A percentile compares a stretch with the other conserved stretches of the same genome.
Evolutionary conservation across 768 basidiomycete species (phyloP).

Genomic region (Kwoniella mangroviensis): DNA sequence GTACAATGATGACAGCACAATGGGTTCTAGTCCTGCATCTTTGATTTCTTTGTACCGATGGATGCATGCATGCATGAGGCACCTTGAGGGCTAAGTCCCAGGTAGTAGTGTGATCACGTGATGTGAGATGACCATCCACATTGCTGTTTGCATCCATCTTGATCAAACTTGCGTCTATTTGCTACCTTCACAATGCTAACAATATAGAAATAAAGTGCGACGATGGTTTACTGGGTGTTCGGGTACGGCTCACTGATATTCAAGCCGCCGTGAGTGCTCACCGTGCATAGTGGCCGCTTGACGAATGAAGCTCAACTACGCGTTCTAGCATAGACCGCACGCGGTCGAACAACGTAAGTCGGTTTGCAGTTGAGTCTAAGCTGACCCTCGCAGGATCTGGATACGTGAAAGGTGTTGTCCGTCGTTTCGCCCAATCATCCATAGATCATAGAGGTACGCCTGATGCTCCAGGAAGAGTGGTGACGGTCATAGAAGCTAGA

Average conservation of each 20-base stretch:
- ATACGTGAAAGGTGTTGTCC: slow-evolving; percentile 86
- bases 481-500: slow-evolving; percentile 83
- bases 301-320: neutral
- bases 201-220: neutral
- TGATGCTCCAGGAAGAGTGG: slow-evolving; percentile 84
- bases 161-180: too few species aligned
- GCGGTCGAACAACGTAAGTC: slow-evolving; percentile 68
- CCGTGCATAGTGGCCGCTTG: neutral
- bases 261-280: slow-evolving; percentile 66
- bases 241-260: slow-evolving; percentile 93
- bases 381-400: slow-evolving; percentile 64
- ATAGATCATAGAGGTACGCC: slow-evolving; percentile 92
- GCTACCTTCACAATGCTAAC: too few species aligned
- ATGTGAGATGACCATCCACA: too few species aligned
- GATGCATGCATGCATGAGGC: too few species aligned
- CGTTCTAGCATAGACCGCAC: slow-evolving; percentile 67
- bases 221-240: slow-evolving; percentile 71
- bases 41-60: too few species aligned
- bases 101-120: too few species aligned
- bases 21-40: too few species aligned
- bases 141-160: too few species aligned
- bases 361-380: slow-evolving; percentile 44
- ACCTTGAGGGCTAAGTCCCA: too few species aligned
- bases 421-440: slow-evolving; percentile 86
- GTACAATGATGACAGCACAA: too few species aligned